These are phyloP conservation scores for Mycena filopes DNA, from an alignment of 768 basidiomycete species.

Conservation along the genomic window DNA sequence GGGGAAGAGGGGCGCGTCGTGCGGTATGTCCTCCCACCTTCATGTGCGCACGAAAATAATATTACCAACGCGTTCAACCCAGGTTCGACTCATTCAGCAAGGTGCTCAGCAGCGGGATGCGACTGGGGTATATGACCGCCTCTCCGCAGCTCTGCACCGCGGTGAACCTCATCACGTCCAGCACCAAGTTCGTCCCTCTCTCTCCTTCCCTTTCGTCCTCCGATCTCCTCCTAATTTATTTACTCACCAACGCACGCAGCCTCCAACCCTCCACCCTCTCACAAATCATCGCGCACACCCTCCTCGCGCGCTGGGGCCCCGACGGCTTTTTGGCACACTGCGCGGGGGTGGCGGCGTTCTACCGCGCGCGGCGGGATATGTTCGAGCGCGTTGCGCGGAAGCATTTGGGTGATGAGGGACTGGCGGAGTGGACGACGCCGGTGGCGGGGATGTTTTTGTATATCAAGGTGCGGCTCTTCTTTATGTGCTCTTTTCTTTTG, in stretches of 20 bases:
- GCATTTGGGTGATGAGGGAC: conserved; percentile 68
- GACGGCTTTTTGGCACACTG: conserved; percentile 71
- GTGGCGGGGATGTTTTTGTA: conserved; percentile 82
- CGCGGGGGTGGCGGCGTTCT: conserved; percentile 63
- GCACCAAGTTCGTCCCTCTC: conserved; percentile 43
- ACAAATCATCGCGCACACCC: conserved; percentile 58
- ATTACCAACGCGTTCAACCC: not conserved
- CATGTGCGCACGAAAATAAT: not conserved
- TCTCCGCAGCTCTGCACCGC: conserved; percentile 61
- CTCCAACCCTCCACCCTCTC: conserved; percentile 59
- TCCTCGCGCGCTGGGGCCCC: conserved; percentile 68
- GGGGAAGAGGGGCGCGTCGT: conserved; percentile 62
- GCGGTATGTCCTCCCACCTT: conserved; percentile 47
- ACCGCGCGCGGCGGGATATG: conserved; percentile 63
- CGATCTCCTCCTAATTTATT: no score
- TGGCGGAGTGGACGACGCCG: conserved; percentile 67
- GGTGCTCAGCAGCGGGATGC: conserved; percentile 65
- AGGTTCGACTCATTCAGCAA: conserved; percentile 82
- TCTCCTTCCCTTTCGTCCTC: no score
- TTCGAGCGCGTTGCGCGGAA: conserved; percentile 70
- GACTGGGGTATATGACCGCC: conserved; percentile 72
- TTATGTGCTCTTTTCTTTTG: no score
- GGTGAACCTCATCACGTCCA: conserved; percentile 63
- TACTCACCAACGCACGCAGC: conserved; percentile 41
- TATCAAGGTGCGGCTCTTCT: conserved; percentile 44